phyloP scores from a whole-genome alignment of 2,329 filamentous ascomycete species.

The Diaporthe capsici region DNA sequence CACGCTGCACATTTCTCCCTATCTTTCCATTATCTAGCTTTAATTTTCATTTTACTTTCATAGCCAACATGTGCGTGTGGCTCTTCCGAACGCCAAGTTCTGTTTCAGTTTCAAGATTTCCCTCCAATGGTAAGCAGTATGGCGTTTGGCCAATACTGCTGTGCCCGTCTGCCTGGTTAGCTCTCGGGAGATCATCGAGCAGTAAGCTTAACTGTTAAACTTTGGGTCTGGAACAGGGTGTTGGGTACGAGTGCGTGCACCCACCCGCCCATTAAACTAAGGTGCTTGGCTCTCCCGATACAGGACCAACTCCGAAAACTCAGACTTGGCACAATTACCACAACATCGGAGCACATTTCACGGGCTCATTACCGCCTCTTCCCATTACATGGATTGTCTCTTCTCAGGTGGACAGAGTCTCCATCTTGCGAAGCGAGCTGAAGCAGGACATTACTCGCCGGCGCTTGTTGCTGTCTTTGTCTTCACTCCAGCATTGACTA shows the following conservation, averaged over 20 bases:
- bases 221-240: conserved; percentile 4
- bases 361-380: conserved; percentile 22
- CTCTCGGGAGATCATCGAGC: conserved; percentile 30
- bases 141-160: no score
- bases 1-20: neutral
- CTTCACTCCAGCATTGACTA: neutral
- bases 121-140: neutral
- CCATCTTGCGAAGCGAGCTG: conserved; percentile 1
- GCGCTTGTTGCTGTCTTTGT: neutral
- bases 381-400: neutral
- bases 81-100: neutral
- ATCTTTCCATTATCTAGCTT: neutral
- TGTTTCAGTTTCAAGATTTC: conserved; percentile 26
- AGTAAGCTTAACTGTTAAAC: conserved; percentile 19
- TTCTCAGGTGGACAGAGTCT: neutral
- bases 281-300: conserved; percentile 29
- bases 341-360: neutral
- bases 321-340: conserved; percentile 32
- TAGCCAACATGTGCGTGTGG: conserved; percentile 1
- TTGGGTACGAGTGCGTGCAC: conserved; percentile 1
- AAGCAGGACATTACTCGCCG: conserved; percentile 13
- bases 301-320: conserved; percentile 8
- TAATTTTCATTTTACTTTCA: neutral
- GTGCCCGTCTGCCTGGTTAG: neutral
- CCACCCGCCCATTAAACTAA: conserved; percentile 29